Base-by-base conservation (phyloP, 2,329 filamentous ascomycete genomes). In the Remersonia thermophila region DNA sequence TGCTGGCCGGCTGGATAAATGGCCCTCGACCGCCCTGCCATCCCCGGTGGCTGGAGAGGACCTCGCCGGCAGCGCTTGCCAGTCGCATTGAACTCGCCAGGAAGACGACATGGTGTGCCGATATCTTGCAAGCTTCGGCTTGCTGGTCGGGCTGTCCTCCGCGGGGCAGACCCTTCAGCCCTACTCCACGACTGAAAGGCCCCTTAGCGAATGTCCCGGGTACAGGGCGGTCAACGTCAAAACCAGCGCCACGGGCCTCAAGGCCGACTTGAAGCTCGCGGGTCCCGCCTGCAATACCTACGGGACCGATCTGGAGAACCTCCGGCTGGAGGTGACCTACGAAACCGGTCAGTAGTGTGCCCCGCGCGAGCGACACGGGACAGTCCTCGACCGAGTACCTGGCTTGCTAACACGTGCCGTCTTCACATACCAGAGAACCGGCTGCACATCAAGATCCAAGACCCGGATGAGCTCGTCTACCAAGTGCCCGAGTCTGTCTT, bases 361-460 rank as follows among this genome's bases (percentile, higher is more conserved):
- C 18, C 2, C 4, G 30, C 15, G 27, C 7, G 11, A n/a, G n/a
- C n/a, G n/a, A n/a, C n/a, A n/a, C n/a, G n/a, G n/a, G n/a, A n/a
- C n/a, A n/a, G n/a, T n/a, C n/a, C n/a, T n/a, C n/a, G n/a, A n/a
- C n/a, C n/a, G n/a, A n/a, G n/a, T n/a, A n/a, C n/a, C n/a, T n/a
- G n/a, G n/a, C n/a, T n/a, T 7, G 7, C 29, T 35, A 15, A 36
- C 12, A 26, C 3, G 23, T n/a, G n/a, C n/a, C n/a, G 33, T n/a
- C n/a, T n/a, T n/a, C n/a, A n/a, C n/a, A n/a, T n/a, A n/a, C n/a
- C 27, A 79, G 77, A 73, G 30, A 63, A 69, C 15, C 76, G 80
- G n/a, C 67, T 86, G 6, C 81, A 84, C 51, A 74, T 86, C 51
- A 74, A 80, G 52, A 83, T 86, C 41, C 74, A 79, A 46, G 83